Conservation (phyloP, 192 early-diverging fungal genomes). For the Backusella mclennaniae region DNA sequence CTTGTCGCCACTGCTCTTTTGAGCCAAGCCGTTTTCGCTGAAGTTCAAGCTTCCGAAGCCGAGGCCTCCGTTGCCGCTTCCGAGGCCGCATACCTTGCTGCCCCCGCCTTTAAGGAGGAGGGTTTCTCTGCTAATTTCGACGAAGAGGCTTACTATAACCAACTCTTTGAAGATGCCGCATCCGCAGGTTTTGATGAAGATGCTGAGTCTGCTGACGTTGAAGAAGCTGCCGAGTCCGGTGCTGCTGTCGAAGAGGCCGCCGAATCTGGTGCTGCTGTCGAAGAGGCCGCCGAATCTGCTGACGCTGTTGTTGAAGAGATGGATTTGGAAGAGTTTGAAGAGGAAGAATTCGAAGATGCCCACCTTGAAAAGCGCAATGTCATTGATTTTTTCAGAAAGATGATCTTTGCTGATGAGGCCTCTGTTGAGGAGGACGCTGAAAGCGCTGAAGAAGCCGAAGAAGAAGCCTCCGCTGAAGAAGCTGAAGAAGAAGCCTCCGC, state of each 20-base stretch:
- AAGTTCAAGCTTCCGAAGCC: background rate
- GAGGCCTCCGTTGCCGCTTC: too few species aligned
- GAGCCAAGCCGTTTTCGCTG: slow-evolving; percentile 16
- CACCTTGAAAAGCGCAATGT: background rate
- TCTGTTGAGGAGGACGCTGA: background rate
- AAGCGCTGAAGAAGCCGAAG: background rate
- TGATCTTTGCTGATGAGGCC: background rate
- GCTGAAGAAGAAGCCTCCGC: background rate
- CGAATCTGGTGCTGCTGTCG: background rate
- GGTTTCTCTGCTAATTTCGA: background rate
- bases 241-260: background rate
- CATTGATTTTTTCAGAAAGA: background rate
- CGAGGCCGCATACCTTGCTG: too few species aligned
- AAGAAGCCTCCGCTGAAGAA: background rate
- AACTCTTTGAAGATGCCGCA: background rate
- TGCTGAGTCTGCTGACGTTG: background rate
- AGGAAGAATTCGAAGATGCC: background rate
- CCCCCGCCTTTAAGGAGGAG: background rate
- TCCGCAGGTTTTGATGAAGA: background rate
- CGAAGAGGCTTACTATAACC: background rate
- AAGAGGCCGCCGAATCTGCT: background rate
- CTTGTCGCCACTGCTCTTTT: slow-evolving; percentile 10
- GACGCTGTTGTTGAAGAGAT: background rate
- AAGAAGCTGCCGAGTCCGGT: background rate
- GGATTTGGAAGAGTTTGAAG: background rate